Conservation (phyloP, 106 monocot genomes). For the Gastrodia elata region DNA sequence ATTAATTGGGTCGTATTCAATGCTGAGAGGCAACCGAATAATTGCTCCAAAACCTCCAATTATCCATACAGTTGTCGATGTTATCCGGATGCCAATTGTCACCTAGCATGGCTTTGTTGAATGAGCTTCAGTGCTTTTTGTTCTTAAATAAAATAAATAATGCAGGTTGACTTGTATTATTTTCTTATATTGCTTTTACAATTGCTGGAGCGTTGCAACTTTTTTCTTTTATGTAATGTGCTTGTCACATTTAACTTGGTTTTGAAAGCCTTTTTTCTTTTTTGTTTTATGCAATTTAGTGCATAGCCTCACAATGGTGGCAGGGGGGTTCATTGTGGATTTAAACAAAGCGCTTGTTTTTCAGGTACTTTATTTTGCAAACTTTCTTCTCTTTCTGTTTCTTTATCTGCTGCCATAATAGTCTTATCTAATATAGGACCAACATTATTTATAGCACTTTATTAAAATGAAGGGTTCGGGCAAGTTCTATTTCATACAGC, state of each 20-base stretch:
- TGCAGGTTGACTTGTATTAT: background rate
- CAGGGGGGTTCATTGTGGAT: conserved; percentile 1
- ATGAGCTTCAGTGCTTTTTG: too few relatives aligned
- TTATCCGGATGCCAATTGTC: too few relatives aligned
- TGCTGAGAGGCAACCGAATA: too few relatives aligned
- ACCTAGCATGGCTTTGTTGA: too few relatives aligned
- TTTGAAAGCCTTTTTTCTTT: background rate
- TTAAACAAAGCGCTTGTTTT: conserved; percentile 8
- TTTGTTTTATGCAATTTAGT: conserved; percentile 1
- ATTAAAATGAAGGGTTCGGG: background rate
- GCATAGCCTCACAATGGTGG: conserved; percentile 1
- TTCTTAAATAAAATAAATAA: background rate
- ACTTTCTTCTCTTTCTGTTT: background rate
- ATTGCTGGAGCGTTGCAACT: background rate
- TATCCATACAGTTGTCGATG: too few relatives aligned
- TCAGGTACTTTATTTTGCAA: conserved; percentile 1
- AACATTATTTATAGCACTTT: background rate
- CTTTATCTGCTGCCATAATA: background rate
- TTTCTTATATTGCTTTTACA: background rate
- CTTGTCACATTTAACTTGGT: background rate
- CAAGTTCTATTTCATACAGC: background rate
- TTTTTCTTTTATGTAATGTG: background rate
- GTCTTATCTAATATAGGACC: background rate
- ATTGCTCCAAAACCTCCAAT: too few relatives aligned
- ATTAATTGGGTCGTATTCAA: too few relatives aligned